Percentiles rank a stretch among this genome's conserved stretches.
These are phyloP conservation scores for Paralagenidium karlingii DNA, from an alignment of 352 stramenopile genomes.

Conservation along the genomic window DNA sequence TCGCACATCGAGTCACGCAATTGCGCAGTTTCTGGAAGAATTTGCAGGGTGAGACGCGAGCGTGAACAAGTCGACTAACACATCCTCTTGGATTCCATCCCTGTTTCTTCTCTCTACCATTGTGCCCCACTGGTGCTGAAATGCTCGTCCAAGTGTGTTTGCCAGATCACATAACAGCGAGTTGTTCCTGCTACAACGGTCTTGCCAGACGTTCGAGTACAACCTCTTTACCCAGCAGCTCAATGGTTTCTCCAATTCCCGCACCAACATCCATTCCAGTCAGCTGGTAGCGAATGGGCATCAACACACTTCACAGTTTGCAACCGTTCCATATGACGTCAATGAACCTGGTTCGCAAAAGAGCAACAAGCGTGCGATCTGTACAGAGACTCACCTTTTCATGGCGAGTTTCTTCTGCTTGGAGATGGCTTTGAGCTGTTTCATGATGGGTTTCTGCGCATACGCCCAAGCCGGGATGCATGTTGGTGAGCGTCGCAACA, in stretches of 20 bases:
- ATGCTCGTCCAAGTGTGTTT: too few relatives aligned
- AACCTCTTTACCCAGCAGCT: slow-evolving; percentile 51
- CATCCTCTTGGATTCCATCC: too few relatives aligned
- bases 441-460: slow-evolving; percentile 57
- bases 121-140: too few relatives aligned
- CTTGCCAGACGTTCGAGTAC: slow-evolving; percentile 39
- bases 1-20: too few relatives aligned
- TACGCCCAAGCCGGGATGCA: neutral
- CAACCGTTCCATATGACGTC: neutral
- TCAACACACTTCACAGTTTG: slow-evolving; percentile 41
- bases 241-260: slow-evolving; percentile 69
- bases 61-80: too few relatives aligned
- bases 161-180: too few relatives aligned
- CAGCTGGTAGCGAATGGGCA: slow-evolving; percentile 78
- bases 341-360: neutral
- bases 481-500: neutral
- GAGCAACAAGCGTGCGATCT: neutral
- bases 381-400: slow-evolving; percentile 58
- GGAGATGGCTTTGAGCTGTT: slow-evolving; percentile 57
- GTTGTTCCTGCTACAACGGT: too few relatives aligned
- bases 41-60: too few relatives aligned
- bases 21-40: too few relatives aligned
- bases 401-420: slow-evolving; percentile 65
- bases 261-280: slow-evolving; percentile 80
- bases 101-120: too few relatives aligned